A percentile compares a stretch with the other conserved stretches of the same genome.
Evolutionary conservation across 495 filamentous ascomycete species (phyloP).

Genomic region (Chaetomidium leptoderma): DNA sequence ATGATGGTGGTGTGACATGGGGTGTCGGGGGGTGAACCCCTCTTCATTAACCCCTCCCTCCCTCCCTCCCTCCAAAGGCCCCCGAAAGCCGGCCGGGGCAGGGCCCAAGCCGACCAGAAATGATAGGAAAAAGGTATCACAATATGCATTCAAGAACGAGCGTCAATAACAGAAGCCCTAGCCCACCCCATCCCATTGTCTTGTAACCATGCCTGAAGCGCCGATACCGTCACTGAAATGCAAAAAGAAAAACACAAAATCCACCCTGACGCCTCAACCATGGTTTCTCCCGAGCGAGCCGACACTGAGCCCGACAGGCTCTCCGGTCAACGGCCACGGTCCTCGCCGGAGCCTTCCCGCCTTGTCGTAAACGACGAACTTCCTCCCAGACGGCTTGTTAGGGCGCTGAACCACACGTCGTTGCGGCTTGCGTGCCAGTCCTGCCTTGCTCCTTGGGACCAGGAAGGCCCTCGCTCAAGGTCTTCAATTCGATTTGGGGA

Average conservation of each 20-base stretch:
- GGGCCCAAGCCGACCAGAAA: background rate
- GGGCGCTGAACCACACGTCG: slow-evolving; percentile 11
- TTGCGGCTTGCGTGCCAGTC: slow-evolving; percentile 2
- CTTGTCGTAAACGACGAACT: slow-evolving; percentile 1
- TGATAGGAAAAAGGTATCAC: slow-evolving; percentile 11
- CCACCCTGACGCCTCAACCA: background rate
- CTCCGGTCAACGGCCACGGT: background rate
- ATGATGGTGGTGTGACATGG: too few species aligned
- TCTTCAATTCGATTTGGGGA: slow-evolving; percentile 7
- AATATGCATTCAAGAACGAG: slow-evolving; percentile 11
- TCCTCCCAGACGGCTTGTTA: slow-evolving; percentile 4
- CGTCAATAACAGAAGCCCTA: background rate
- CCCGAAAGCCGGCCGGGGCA: background rate
- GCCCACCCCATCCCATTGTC: slow-evolving; percentile 2
- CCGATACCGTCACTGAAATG: slow-evolving; percentile 1
- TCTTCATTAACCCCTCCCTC: too few species aligned
- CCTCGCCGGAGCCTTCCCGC: background rate
- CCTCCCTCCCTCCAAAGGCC: background rate
- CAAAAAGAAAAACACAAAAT: slow-evolving; percentile 7
- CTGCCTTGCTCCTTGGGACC: background rate
- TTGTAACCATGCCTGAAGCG: slow-evolving; percentile 1
- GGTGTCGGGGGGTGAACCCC: too few species aligned
- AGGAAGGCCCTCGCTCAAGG: slow-evolving; percentile 11
- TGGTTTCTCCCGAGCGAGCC: background rate
- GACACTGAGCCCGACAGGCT: background rate